Conservation (phyloP, 139 green algal species). For the Chlamydomonas sp. region DNA sequence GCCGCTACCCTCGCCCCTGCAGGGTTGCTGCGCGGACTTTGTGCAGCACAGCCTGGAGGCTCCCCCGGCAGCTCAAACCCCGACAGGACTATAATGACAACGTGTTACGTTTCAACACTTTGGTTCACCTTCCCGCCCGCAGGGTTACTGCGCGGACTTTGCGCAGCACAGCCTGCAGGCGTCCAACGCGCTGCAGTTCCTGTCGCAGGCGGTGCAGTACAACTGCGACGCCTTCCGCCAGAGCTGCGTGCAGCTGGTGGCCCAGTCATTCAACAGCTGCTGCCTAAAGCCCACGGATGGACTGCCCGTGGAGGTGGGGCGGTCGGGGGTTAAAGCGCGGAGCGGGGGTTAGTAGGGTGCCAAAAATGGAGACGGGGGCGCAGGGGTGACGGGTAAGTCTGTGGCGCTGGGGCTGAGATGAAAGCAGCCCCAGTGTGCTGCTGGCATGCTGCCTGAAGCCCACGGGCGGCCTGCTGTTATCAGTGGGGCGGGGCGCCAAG, state of each 20-base stretch:
- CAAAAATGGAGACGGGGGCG: neutral
- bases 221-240: slow-evolving; percentile 41
- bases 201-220: slow-evolving; percentile 46
- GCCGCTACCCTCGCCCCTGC: neutral
- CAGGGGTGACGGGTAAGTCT: neutral
- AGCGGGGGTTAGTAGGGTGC: too few species aligned
- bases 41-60: slow-evolving; percentile 38
- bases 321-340: neutral
- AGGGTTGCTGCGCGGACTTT: slow-evolving; percentile 45
- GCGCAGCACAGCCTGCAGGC: slow-evolving; percentile 38
- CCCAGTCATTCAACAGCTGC: slow-evolving; percentile 27
- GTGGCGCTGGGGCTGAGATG: neutral
- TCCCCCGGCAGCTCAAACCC: neutral
- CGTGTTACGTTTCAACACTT: too few species aligned
- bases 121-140: neutral
- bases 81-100: too few species aligned
- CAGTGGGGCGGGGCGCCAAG: too few species aligned
- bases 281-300: slow-evolving; percentile 41
- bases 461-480: too few species aligned
- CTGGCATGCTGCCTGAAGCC: too few species aligned
- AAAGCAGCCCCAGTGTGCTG: too few species aligned
- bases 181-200: slow-evolving; percentile 39
- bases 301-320: slow-evolving; percentile 34
- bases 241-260: slow-evolving; percentile 39
- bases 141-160: slow-evolving; percentile 47